phyloP scores from a whole-genome alignment of 495 filamentous ascomycete species.

The Lasiosphaeris hirsuta region DNA sequence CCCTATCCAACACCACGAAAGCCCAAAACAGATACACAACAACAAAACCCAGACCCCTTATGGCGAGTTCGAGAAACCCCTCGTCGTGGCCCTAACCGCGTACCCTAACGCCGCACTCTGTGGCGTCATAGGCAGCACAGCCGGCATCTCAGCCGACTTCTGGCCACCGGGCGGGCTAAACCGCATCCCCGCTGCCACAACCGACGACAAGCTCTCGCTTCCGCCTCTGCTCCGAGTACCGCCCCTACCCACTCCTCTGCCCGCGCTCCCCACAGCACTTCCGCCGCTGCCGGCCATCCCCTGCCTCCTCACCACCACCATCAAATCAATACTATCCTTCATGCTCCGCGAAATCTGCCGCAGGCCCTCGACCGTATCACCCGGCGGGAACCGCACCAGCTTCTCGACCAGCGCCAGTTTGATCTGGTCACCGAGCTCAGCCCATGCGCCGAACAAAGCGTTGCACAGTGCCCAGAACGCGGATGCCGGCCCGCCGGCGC shows the following conservation, averaged over 20 bases:
- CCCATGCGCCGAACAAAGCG: slow-evolving; percentile 66
- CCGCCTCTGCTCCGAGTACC: not conserved
- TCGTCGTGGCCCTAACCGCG: slow-evolving; percentile 34
- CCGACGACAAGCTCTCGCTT: not conserved
- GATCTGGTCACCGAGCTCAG: slow-evolving; percentile 65
- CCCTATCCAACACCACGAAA: too few relatives aligned
- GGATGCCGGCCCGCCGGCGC: slow-evolving; percentile 42
- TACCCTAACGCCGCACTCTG: slow-evolving; percentile 71
- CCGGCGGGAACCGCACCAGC: slow-evolving; percentile 51
- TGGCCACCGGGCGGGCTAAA: not conserved
- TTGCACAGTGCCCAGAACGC: slow-evolving; percentile 79
- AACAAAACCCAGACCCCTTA: not conserved
- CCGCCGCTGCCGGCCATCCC: not conserved
- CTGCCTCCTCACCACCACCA: slow-evolving; percentile 41
- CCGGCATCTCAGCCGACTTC: not conserved
- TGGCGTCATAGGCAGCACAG: slow-evolving; percentile 43
- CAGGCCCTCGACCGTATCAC: slow-evolving; percentile 61
- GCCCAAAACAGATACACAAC: not conserved
- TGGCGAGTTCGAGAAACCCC: slow-evolving; percentile 13
- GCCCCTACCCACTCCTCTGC: not conserved
- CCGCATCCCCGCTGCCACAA: not conserved
- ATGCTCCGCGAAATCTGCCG: slow-evolving; percentile 69
- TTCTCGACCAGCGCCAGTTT: slow-evolving; percentile 52
- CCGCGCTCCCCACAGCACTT: not conserved
- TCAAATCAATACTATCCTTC: slow-evolving; percentile 69